Evolutionary conservation across 2,329 filamentous ascomycete species (phyloP), one percentile per base, ranked within the genome.

Genomic region (Orbilia oligospora): DNA sequence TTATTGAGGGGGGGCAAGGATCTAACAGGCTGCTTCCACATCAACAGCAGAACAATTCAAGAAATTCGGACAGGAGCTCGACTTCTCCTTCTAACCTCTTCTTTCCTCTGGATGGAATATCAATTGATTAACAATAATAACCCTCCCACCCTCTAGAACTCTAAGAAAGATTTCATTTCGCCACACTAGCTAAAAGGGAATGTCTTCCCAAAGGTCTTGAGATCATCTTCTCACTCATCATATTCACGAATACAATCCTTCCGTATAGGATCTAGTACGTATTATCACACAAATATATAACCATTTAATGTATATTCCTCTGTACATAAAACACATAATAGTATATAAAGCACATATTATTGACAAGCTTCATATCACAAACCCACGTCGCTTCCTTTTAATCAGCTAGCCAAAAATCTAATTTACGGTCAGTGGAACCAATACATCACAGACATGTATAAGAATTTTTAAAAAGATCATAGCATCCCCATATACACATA

Each of bases 31-130:
- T 16, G 12, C 16, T n/a, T 6, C 1, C 5, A 18, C 3, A 14
- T 16, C 4, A n/a, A 16, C 44, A 77, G 73, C 66, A 30, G 67
- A 71, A 3, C 61, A 77, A 71, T 77, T 77, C 53, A 71, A 49
- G 24, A 68, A 63, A 20, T 71, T 71, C 20, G 41, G 36, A 22
- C 61, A 71, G 1, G 63, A 64, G 6, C 12, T 61, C 36, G 56
- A 27, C 1, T 27, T 61, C 36, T 44, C 33, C 1, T 61, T 61
- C 24, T 61, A 44, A 61, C 8, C 1, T 5, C 12, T 20, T 16
- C 24, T 18, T 36, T n/a, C n/a, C 24, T 30, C 36, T 14, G 36
- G n/a, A n/a, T 2, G 36, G 12, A 38, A 38, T 10, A 14, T 16
- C 12, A 41, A 41, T 16, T n/a, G 38, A 41, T 16, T 14, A 16